Conservation (phyloP, 164 flowering plant genomes). For the Dillenia turbinata region DNA sequence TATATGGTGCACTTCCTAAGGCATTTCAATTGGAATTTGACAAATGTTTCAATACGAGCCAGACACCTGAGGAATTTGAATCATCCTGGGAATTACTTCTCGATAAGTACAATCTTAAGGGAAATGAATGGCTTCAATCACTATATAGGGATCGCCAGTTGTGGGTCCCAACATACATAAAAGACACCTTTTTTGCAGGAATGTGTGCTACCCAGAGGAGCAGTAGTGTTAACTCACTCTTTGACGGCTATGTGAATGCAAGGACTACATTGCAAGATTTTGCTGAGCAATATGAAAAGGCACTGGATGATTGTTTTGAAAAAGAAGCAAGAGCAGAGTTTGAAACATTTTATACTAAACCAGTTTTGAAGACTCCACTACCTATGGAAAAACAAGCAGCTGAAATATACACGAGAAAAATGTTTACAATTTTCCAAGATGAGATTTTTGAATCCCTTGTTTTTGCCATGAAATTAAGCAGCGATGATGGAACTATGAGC, state of each 20-base stretch:
- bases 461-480: slow-evolving; percentile 23
- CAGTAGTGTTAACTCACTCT: slow-evolving; percentile 23
- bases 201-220: slow-evolving; percentile 28
- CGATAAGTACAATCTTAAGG: slow-evolving; percentile 19
- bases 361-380: slow-evolving; percentile 27
- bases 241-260: slow-evolving; percentile 29
- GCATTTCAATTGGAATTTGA: slow-evolving; percentile 32
- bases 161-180: slow-evolving; percentile 23
- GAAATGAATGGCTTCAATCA: slow-evolving; percentile 21
- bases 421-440: slow-evolving; percentile 28
- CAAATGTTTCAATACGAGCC: slow-evolving; percentile 22
- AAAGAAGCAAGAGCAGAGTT: slow-evolving; percentile 37
- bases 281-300: slow-evolving; percentile 26
- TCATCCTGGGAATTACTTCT: slow-evolving; percentile 17
- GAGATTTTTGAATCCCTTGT: slow-evolving; percentile 31
- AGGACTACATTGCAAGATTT: slow-evolving; percentile 22
- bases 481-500: slow-evolving; percentile 17
- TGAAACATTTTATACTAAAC: slow-evolving; percentile 28
- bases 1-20: slow-evolving; percentile 20
- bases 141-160: slow-evolving; percentile 15
- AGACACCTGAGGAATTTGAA: slow-evolving; percentile 29
- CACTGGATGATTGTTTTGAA: slow-evolving; percentile 27
- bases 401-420: slow-evolving; percentile 28
- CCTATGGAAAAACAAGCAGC: slow-evolving; percentile 35
- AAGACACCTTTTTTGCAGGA: slow-evolving; percentile 26